phyloP scores from a whole-genome alignment of 345 rosid species.

The Bruguiera sexangula region DNA sequence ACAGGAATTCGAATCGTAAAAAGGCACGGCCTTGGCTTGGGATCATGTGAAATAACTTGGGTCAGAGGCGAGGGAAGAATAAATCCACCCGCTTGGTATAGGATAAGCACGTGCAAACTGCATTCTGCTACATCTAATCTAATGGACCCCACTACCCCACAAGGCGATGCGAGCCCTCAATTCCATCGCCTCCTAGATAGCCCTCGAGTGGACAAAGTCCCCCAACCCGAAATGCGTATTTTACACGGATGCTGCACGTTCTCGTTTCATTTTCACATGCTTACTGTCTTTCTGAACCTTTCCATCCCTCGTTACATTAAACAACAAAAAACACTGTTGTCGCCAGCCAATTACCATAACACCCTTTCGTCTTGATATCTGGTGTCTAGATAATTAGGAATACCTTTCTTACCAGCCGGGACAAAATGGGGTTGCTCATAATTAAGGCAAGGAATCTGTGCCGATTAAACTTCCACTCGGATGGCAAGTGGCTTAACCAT shows the following conservation, averaged over 20 bases:
- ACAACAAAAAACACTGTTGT: background rate
- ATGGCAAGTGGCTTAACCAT: too few relatives aligned
- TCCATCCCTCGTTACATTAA: slow-evolving; percentile 21
- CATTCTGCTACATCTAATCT: slow-evolving; percentile 9
- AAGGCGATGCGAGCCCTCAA: slow-evolving; percentile 21
- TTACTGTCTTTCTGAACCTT: slow-evolving; percentile 24
- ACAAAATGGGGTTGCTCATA: too few relatives aligned
- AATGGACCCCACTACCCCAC: slow-evolving; percentile 30
- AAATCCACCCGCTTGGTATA: slow-evolving; percentile 5
- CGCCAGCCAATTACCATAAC: background rate
- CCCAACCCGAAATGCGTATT: slow-evolving; percentile 35
- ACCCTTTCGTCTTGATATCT: background rate
- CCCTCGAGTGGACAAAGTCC: slow-evolving; percentile 14
- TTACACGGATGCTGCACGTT: slow-evolving; percentile 58
- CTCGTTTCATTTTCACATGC: slow-evolving; percentile 60
- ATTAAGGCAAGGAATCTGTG: too few relatives aligned
- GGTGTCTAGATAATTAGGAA: too few relatives aligned
- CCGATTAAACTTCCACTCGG: too few relatives aligned
- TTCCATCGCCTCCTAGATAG: background rate
- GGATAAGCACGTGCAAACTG: slow-evolving; percentile 32
- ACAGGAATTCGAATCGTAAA: background rate
- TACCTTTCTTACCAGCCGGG: too few relatives aligned
- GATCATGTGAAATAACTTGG: slow-evolving; percentile 4
- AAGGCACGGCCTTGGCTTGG: background rate
- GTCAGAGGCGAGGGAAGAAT: slow-evolving; percentile 12